Conservation (phyloP, 495 filamentous ascomycete species). For the Glarea lozoyensis region DNA sequence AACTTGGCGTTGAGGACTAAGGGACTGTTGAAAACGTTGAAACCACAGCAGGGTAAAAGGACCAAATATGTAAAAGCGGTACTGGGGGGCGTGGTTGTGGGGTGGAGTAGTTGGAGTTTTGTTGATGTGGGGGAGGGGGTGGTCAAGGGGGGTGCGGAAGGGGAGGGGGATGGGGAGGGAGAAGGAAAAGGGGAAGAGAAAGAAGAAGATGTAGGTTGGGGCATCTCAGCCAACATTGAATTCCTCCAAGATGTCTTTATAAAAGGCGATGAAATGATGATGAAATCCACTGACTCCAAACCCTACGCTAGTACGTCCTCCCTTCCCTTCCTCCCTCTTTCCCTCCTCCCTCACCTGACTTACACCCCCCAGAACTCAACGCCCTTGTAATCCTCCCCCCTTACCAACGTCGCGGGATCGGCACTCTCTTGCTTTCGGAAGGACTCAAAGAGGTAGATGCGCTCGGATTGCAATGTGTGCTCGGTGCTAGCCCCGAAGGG, state of each 20-base stretch:
- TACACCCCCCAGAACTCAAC: conserved; percentile 5
- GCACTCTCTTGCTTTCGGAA: conserved; percentile 11
- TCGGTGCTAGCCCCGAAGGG: conserved; percentile 13
- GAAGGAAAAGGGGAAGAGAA: conserved; percentile 3
- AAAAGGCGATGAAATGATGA: conserved; percentile 11
- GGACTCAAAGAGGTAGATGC: conserved; percentile 13
- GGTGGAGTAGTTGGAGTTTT: conserved; percentile 11
- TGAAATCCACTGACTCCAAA: conserved; percentile 2
- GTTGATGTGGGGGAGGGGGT: neutral
- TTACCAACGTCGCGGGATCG: conserved; percentile 16
- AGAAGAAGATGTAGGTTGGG: conserved; percentile 3
- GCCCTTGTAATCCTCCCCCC: conserved; percentile 8
- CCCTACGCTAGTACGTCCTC: neutral
- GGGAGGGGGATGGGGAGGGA: conserved; percentile 1
- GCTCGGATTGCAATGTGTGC: conserved; percentile 9
- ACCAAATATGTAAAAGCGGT: conserved; percentile 10
- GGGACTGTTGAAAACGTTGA: neutral
- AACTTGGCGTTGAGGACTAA: conserved; percentile 1
- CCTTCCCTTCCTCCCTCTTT: neutral
- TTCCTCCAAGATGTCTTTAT: conserved; percentile 15
- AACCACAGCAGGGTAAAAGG: neutral
- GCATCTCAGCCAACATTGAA: conserved; percentile 8
- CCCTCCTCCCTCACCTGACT: neutral
- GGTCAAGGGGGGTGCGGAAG: conserved; percentile 18
- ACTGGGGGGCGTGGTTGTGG: conserved; percentile 12